Evolutionary conservation across 1,284 basidiomycete genomes (phyloP), one percentile per base, ranked within the genome.

Genomic region (Cryptococcus sp.): DNA sequence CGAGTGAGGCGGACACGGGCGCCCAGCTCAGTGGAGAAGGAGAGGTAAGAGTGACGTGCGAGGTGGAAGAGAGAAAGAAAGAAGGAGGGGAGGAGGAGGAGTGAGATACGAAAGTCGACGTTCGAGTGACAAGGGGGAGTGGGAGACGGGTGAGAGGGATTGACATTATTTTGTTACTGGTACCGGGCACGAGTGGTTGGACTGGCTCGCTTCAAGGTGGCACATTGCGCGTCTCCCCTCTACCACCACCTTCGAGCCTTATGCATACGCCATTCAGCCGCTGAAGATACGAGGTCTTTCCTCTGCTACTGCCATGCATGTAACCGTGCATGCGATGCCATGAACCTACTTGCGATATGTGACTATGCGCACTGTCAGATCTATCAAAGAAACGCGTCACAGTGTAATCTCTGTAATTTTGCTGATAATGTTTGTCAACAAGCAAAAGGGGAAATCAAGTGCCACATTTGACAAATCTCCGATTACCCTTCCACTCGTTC

Each of bases 391-490:
- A 58, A 47, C 56, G 56, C 56, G 56, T 53, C 56, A 58, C 52
- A 47, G 30, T 35, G 42, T 45, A 45, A 8, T 45, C 11, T 43
- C n/a, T 35, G 42, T 45, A 45, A 8, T 45, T 22, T 43, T 23
- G 17, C 20, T 47, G 27, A 56, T 35, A 52, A 35, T n/a, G 11
- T 42, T 16, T 35, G 39, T 49, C 41, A 46, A 52, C 43, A 57
- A 50, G 41, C 39, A 20, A 46, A 46, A 43, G 39, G 25, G 20
- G 11, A 30, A 23, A 22, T 49, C 22, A 40, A 51, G 27, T 54
- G 57, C 57, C 57, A 58, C 57, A 53, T 47, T 23, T 13, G 20
- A 25, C 23, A 27, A 50, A 58, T 54, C 20, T 50, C 57, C 57
- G 57, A 54, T 47, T 3, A 35, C 13, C 30, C 30, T 35, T 10